Conservation (phyloP, 306 rosid genomes). For the Rosa chinensis region DNA sequence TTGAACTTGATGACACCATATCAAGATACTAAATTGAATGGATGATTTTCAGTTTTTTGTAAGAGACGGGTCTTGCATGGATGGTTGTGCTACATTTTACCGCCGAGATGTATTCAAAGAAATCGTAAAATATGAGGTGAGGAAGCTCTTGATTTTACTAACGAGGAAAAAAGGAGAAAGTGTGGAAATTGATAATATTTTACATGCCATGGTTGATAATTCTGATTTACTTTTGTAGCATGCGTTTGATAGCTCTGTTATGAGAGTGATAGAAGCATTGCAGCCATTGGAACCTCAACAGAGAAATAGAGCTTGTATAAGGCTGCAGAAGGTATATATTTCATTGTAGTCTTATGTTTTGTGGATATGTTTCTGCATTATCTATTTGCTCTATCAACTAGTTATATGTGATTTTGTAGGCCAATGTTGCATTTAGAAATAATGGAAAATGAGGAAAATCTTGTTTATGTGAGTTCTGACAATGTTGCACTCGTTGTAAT, state of each 20-base stretch:
- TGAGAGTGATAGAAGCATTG: constrained; percentile 9
- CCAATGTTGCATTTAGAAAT: constrained; percentile 18
- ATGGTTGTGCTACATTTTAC: constrained; percentile 46
- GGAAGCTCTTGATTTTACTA: constrained; percentile 2
- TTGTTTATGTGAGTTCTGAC: not conserved
- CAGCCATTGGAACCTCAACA: constrained; percentile 1
- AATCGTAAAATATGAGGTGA: constrained; percentile 29
- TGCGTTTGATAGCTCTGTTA: constrained; percentile 20
- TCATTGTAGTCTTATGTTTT: not conserved
- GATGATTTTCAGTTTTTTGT: constrained; percentile 22
- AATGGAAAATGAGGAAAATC: constrained; percentile 2
- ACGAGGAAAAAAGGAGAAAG: not conserved
- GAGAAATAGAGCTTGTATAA: constrained; percentile 2
- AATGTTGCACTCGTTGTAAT: too few species aligned
- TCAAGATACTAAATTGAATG: not conserved
- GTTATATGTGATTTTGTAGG: constrained; percentile 16
- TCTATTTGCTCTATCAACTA: not conserved
- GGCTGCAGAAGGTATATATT: constrained; percentile 20
- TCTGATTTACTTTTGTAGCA: constrained; percentile 25
- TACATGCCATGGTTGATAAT: constrained; percentile 3
- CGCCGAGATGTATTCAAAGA: constrained; percentile 27
- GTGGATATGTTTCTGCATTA: not conserved
- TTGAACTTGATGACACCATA: not conserved
- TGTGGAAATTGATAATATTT: not conserved
- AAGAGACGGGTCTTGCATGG: not conserved